Base-by-base conservation (phyloP, 371 early-diverging fungal species). In the Mortierella sp. region DNA sequence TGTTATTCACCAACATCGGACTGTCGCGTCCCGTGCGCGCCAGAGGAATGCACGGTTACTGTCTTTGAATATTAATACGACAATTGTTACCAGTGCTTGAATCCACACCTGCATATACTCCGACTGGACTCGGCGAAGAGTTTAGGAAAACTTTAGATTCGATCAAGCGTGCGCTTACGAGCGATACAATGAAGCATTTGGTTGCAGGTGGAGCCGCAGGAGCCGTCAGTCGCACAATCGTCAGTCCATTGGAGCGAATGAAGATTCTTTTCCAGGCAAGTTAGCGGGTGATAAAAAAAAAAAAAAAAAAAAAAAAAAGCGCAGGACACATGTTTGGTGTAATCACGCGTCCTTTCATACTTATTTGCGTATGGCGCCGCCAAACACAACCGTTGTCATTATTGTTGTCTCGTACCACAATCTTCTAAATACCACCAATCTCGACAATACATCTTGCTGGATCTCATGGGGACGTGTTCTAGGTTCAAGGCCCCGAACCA, bases 171-270 rank as follows among this genome's bases (percentile, higher is more conserved):
- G 45, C 63, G 33, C 8, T 69, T 58, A 71, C 66, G 50, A 74
- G 75, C 40, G 88, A 89, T 58, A 89, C 89, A n/a, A 79, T 91
- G 67, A 96, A 95, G 81, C 94, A 97, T 75, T 85, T 97, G 72
- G 70, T 94, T 57, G 94, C 97, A 0, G 97, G 97, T 43, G 97
- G 96, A 48, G 84, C 96, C 62, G 96, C 97, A 41, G 98, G 98
- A 24, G 97, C 96, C 0, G 93, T 97, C 38, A 95, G 95, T 65
- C 90, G 98, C 47, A 97, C 97, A 0, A 94, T 92, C 1, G 97
- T 97, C 28, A 96, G 95, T 64, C 98, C 98, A 33, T 88, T 97
- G 65, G 98, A 97, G 86, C 91, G 97, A 65, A 91, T 96, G 89
- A 96, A 95, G 83, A 96, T 97, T 72, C 85, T 96, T 68, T 95